These are phyloP conservation scores for Boletus semigastroideus DNA, from an alignment of 1,284 basidiomycete species.

Conservation along the genomic window DNA sequence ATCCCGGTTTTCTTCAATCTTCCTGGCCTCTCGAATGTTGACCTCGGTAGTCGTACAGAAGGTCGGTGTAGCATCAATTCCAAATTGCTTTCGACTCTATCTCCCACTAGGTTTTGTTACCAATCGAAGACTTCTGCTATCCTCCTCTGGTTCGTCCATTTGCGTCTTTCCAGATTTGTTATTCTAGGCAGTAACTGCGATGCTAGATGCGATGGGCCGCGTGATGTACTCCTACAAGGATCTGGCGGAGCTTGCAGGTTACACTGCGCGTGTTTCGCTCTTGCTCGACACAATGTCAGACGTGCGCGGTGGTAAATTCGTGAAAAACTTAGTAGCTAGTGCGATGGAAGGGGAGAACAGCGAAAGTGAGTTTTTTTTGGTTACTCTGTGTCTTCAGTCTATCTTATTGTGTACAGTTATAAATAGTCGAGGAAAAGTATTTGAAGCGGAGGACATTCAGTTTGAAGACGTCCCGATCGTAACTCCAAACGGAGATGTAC, in stretches of 20 bases:
- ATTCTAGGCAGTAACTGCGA: not conserved
- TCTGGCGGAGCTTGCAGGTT: conserved; percentile 92
- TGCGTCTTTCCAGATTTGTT: not conserved
- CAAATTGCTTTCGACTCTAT: not conserved
- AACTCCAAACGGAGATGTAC: conserved; percentile 93
- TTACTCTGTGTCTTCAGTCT: not conserved
- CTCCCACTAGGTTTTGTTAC: conserved; percentile 78
- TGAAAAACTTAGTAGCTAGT: conserved; percentile 85
- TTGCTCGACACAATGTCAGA: conserved; percentile 93
- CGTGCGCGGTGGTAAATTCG: conserved; percentile 80
- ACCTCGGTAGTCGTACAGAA: conserved; percentile 86
- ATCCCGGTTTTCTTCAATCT: conserved; percentile 92
- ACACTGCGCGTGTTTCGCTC: conserved; percentile 88
- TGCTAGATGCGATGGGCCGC: conserved; percentile 73
- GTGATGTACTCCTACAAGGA: conserved; percentile 98
- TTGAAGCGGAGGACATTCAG: conserved; percentile 85
- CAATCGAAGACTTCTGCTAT: conserved; percentile 88
- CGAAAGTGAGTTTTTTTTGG: conserved; percentile 45
- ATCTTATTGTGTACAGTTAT: conserved; percentile 55
- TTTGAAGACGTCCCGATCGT: conserved; percentile 95
- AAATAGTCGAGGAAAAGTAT: conserved; percentile 73
- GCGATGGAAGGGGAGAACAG: conserved; percentile 78
- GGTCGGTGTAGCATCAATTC: conserved; percentile 42
- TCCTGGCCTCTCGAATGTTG: conserved; percentile 67
- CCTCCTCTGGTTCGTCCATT: conserved; percentile 57